Percentiles rank a stretch among this genome's conserved stretches.
Evolutionary conservation across 768 basidiomycete genomes (phyloP).

Genomic region (Chalciporus pseudorubinellus): DNA sequence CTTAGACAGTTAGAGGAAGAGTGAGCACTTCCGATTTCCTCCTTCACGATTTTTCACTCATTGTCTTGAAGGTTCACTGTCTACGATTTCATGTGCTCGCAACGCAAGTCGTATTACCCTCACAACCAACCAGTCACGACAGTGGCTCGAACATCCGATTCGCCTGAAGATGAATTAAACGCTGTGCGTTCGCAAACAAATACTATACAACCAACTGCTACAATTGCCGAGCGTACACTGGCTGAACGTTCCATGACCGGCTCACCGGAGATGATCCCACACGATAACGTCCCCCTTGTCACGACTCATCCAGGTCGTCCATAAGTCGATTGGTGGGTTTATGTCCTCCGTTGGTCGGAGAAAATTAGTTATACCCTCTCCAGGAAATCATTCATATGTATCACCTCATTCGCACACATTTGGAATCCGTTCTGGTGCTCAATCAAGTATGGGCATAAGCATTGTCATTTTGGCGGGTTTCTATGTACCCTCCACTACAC

Average conservation of each 20-base stretch:
- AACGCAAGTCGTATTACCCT: conserved; percentile 84
- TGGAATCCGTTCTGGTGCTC: conserved; percentile 7
- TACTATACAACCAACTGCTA: conserved; percentile 42
- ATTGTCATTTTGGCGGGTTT: conserved; percentile 1
- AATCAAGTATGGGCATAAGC: not conserved
- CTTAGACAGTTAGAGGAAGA: conserved; percentile 91
- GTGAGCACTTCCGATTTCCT: conserved; percentile 40
- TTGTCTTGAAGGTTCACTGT: conserved; percentile 69
- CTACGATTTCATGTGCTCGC: conserved; percentile 76
- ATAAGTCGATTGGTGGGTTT: not conserved
- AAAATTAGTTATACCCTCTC: not conserved
- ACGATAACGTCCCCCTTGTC: conserved; percentile 43
- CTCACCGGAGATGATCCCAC: conserved; percentile 37
- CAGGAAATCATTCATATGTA: conserved; percentile 1
- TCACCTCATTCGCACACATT: conserved; percentile 4
- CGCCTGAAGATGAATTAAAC: conserved; percentile 27
- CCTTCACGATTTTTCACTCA: conserved; percentile 2
- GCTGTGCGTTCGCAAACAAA: conserved; percentile 37
- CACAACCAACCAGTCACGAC: conserved; percentile 64
- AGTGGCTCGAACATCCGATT: conserved; percentile 28
- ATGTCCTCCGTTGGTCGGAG: not conserved
- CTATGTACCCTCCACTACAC: not conserved
- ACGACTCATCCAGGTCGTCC: conserved; percentile 20
- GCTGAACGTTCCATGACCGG: conserved; percentile 42
- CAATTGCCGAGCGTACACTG: conserved; percentile 40